Base-by-base conservation (phyloP, 495 filamentous ascomycete species). In the Penicillium herquei region DNA sequence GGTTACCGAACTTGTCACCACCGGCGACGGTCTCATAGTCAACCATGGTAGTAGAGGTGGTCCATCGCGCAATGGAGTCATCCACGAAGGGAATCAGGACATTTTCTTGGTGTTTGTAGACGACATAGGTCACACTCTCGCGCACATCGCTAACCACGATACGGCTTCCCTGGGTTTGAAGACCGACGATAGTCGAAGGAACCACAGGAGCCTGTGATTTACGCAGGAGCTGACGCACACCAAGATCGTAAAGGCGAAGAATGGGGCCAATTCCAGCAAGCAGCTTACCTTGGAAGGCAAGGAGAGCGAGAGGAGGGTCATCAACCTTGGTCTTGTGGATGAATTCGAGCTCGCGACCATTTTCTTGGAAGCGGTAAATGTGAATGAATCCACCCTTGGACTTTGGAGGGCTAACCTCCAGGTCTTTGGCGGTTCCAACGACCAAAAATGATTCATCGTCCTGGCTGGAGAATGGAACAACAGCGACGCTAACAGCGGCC, bases 11-110 rank as follows among this genome's bases (percentile, higher is more conserved):
- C 67, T 96, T 96, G 74, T 99, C 95, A 40, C 95, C 95, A 34
- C 92, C 94, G 10, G 91, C 94, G 14, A 88, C 85, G 1, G 93
- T 96, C 67, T 98, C 94, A 72, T 99, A 99, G 67, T 99, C 95
- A 1, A 97, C 86, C 93, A 98, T 96, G 6, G 90, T 81, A 1
- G 86, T 89, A 44, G 86, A 84, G 1, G 89, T 92, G 0, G 90
- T 96, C 88, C 89, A 97, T 18, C 95, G 85, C 35, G 92, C 78
- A 52, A 97, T 77, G 13, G 85, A 85, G 67, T 99, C 95, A 63
- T 98, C 94, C 13, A 81, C 88, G 56, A 98, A 99, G 0, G 92
- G 89, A 56, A 99, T 93, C 37, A 98, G 76, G 34, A 86, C 84
- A 69, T 98, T 96, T 61, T 90, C 89, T 59, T 91, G 85, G 40